Conservation (phyloP, 2,329 filamentous ascomycete genomes). For the Trematosphaeria pertusa region DNA sequence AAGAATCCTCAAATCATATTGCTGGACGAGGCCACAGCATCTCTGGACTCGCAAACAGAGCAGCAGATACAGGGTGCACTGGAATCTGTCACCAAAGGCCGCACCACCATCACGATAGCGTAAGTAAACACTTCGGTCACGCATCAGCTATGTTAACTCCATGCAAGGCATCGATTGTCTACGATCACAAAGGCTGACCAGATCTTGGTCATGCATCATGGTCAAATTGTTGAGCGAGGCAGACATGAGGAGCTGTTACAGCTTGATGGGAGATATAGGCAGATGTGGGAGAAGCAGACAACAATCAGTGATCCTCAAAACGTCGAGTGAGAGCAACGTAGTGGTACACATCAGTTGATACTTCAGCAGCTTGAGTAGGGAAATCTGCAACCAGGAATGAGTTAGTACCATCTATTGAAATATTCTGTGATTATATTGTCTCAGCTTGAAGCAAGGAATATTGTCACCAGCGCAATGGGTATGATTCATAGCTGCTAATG, state of each 20-base stretch:
- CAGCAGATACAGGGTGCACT: conserved; percentile 62
- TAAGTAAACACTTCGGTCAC: conserved; percentile 48
- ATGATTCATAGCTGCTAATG: too few species aligned
- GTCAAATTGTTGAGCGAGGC: conserved; percentile 19
- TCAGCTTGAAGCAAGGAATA: too few species aligned
- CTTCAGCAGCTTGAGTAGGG: too few species aligned
- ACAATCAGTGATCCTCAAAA: background rate
- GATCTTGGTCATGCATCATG: conserved; percentile 24
- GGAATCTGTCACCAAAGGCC: conserved; percentile 7
- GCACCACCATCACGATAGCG: conserved; percentile 22
- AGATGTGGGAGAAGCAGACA: conserved; percentile 28
- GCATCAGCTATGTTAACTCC: background rate
- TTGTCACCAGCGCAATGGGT: too few species aligned
- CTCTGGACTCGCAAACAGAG: conserved; percentile 59
- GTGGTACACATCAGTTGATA: too few species aligned
- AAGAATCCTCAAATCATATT: conserved; percentile 80
- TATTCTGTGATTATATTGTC: too few species aligned
- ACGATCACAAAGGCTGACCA: conserved; percentile 17
- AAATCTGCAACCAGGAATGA: too few species aligned
- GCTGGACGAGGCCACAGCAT: conserved; percentile 73
- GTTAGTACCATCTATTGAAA: too few species aligned
- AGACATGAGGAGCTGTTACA: conserved; percentile 18
- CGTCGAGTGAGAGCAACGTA: too few species aligned
- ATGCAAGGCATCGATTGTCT: conserved; percentile 17
- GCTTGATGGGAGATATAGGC: conserved; percentile 12